phyloP scores from a whole-genome alignment of 805 yeast genomes.

The Isabelozyma gotoi region DNA sequence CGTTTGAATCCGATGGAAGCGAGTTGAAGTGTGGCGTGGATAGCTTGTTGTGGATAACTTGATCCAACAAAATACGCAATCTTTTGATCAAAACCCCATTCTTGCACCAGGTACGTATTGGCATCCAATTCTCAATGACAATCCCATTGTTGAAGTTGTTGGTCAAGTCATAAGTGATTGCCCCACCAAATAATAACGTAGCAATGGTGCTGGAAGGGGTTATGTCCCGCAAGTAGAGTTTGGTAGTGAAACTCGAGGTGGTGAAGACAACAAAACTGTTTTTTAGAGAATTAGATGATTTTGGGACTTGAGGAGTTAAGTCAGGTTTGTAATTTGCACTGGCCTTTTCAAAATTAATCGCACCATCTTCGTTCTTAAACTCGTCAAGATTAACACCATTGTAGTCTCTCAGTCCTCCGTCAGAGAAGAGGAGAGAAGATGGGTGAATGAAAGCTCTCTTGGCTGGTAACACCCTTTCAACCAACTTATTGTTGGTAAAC shows the following conservation, averaged over 20 bases:
- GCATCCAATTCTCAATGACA: conserved; percentile 84
- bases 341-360: conserved; percentile 31
- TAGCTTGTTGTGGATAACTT: conserved; percentile 61
- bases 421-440: conserved; percentile 64
- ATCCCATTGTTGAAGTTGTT: conserved; percentile 73
- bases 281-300: conserved; percentile 29
- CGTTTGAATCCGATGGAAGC: conserved; percentile 3
- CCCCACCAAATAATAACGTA: conserved; percentile 79
- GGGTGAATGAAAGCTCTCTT: conserved; percentile 85
- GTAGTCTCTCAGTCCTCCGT: conserved; percentile 7
- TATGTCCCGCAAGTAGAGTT: conserved; percentile 67
- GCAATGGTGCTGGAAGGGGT: conserved; percentile 80
- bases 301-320: conserved; percentile 36
- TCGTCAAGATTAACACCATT: conserved; percentile 12
- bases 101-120: conserved; percentile 90
- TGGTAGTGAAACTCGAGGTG: conserved; percentile 61
- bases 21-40: conserved; percentile 23
- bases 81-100: conserved; percentile 83
- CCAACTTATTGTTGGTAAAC: conserved; percentile 7
- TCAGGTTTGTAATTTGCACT: conserved; percentile 33
- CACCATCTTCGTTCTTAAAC: conserved; percentile 40
- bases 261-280: conserved; percentile 65
- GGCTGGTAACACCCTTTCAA: conserved; percentile 44
- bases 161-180: conserved; percentile 56
- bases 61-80: conserved; percentile 64